Evolutionary conservation across 2,329 filamentous ascomycete species (phyloP).

Genomic region (Fusarium bulbicola): DNA sequence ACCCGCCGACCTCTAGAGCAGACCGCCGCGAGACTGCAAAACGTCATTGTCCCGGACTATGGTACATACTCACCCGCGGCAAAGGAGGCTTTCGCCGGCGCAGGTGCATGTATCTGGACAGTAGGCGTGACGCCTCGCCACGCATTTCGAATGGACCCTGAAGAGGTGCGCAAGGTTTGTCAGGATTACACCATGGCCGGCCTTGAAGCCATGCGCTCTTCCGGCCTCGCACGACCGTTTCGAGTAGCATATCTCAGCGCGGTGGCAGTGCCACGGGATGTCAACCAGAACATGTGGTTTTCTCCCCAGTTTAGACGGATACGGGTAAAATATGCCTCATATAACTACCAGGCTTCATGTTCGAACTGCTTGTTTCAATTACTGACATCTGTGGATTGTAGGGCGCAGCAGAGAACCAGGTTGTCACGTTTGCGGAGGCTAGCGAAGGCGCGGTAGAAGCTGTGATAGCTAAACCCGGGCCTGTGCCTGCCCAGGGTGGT

Average conservation of each 20-base stretch:
- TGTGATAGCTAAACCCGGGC: background rate
- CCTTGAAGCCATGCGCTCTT: background rate
- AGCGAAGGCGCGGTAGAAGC: background rate
- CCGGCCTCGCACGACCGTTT: background rate
- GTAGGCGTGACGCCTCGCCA: background rate
- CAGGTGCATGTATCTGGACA: background rate
- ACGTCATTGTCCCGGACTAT: background rate
- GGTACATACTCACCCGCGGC: background rate
- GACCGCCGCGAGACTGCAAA: background rate
- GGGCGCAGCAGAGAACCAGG: background rate
- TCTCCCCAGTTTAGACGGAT: background rate
- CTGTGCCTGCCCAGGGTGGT: background rate
- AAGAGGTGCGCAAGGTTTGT: background rate
- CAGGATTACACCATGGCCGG: background rate
- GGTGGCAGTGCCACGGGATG: background rate
- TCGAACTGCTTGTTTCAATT: fast-evolving
- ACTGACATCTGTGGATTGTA: background rate
- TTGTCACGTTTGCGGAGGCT: background rate
- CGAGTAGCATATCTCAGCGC: background rate
- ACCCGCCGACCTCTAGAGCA: background rate
- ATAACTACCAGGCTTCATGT: too few species aligned
- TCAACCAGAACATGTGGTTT: background rate
- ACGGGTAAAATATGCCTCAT: background rate
- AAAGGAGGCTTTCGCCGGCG: background rate
- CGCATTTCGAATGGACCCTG: background rate